A percentile compares a stretch with the other conserved stretches of the same genome.
Evolutionary conservation across 2,329 filamentous ascomycete species (phyloP).

Genomic region (Trichoderma koningii): DNA sequence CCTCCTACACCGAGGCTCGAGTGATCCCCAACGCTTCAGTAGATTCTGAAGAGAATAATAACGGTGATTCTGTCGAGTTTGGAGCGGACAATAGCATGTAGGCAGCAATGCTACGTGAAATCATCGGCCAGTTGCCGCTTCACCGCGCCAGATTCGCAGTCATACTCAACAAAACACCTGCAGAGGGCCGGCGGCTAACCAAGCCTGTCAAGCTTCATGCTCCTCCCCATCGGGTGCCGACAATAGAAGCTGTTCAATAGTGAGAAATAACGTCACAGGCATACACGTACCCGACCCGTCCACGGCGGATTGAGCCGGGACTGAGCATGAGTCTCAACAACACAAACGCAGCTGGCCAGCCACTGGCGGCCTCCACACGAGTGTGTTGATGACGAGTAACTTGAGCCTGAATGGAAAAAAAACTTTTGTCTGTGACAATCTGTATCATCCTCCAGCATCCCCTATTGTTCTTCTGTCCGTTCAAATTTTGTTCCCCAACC

Average conservation of each 20-base stretch:
- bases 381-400: background rate
- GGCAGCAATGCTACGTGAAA: background rate
- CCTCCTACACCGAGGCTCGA: background rate
- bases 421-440: background rate
- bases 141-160: background rate
- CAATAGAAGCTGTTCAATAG: background rate
- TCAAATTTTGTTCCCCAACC: background rate
- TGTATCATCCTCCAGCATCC: background rate
- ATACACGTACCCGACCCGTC: too few relatives aligned
- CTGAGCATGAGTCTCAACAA: background rate
- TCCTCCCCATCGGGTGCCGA: background rate
- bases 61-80: background rate
- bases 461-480: background rate
- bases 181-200: background rate
- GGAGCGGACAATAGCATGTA: background rate
- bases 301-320: background rate
- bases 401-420: background rate
- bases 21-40: background rate
- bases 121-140: background rate
- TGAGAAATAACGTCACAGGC: background rate
- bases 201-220: background rate
- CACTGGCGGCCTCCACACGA: too few relatives aligned
- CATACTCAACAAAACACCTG: background rate
- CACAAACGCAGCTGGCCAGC: background rate
- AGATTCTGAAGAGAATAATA: background rate